phyloP scores from a whole-genome alignment of 345 rosid species.

The Melaleuca quinquenervia region DNA sequence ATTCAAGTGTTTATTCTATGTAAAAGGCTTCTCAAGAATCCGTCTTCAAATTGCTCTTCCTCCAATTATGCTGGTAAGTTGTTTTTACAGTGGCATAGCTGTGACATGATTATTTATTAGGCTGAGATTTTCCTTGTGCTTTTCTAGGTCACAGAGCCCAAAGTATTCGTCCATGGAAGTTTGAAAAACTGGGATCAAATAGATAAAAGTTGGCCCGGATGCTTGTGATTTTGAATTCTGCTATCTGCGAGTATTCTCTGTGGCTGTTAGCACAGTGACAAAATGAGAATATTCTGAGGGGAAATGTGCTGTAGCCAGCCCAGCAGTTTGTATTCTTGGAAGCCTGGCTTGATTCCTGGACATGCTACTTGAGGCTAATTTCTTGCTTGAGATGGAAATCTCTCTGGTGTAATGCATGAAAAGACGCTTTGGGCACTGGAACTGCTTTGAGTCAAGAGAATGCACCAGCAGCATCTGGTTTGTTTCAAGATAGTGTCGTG shows the following conservation, averaged over 20 bases:
- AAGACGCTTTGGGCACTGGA: background rate
- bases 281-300: background rate
- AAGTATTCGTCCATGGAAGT: constrained; percentile 58
- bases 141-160: constrained; percentile 51
- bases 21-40: constrained; percentile 56
- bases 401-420: background rate
- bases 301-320: background rate
- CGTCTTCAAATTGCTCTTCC: constrained; percentile 42
- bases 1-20: constrained; percentile 52
- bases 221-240: constrained; percentile 8
- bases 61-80: constrained; percentile 51
- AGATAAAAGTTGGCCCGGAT: constrained; percentile 54
- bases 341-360: background rate
- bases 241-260: background rate
- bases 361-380: background rate
- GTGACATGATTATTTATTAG: background rate
- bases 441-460: background rate
- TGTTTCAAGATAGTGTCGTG: background rate
- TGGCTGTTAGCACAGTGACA: background rate
- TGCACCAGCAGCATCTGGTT: background rate
- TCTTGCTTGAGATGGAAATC: background rate
- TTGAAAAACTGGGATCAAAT: constrained; percentile 15
- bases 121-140: background rate
- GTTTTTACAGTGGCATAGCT: background rate
- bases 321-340: background rate